Conservation (phyloP, 2,329 filamentous ascomycete genomes). For the Fusarium denticulatum region DNA sequence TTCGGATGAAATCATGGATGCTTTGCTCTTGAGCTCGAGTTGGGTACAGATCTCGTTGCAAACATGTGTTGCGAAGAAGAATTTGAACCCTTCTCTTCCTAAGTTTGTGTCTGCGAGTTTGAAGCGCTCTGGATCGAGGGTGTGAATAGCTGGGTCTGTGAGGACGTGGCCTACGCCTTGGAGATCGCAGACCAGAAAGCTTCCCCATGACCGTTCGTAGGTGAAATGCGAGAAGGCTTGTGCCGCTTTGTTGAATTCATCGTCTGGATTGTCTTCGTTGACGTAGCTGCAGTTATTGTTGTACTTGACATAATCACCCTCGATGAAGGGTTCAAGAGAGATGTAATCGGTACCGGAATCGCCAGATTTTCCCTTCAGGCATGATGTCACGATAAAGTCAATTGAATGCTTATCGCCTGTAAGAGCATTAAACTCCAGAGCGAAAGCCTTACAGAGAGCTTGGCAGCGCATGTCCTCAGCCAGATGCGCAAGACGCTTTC, state of each 20-base stretch:
- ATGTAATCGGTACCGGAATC: conserved; percentile 31
- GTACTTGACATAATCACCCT: conserved; percentile 52
- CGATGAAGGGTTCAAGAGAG: conserved; percentile 50
- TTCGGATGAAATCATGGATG: conserved; percentile 30
- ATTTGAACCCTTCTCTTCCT: conserved; percentile 49
- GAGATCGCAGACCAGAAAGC: conserved; percentile 49
- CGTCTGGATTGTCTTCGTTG: conserved; percentile 37
- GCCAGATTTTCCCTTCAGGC: conserved; percentile 36
- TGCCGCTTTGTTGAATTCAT: conserved; percentile 44
- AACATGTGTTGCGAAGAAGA: conserved; percentile 50
- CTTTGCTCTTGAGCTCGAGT: conserved; percentile 44
- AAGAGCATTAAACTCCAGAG: conserved; percentile 53
- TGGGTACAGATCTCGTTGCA: conserved; percentile 48
- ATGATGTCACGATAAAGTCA: conserved; percentile 47
- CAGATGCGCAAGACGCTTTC: conserved; percentile 42
- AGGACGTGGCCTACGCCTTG: conserved; percentile 50
- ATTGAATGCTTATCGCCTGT: conserved; percentile 38
- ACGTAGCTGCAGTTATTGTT: conserved; percentile 50
- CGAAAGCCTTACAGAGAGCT: conserved; percentile 53
- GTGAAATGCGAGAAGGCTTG: conserved; percentile 56
- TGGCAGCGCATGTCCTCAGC: conserved; percentile 53
- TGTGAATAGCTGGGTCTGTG: conserved; percentile 53
- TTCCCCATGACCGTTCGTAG: conserved; percentile 52
- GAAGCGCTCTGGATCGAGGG: conserved; percentile 47
- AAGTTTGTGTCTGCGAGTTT: conserved; percentile 48